A percentile compares a stretch with the other conserved stretches of the same genome.
These are phyloP conservation scores for Microdochium nivale DNA, from an alignment of 2,329 filamentous ascomycete species.

Conservation along the genomic window DNA sequence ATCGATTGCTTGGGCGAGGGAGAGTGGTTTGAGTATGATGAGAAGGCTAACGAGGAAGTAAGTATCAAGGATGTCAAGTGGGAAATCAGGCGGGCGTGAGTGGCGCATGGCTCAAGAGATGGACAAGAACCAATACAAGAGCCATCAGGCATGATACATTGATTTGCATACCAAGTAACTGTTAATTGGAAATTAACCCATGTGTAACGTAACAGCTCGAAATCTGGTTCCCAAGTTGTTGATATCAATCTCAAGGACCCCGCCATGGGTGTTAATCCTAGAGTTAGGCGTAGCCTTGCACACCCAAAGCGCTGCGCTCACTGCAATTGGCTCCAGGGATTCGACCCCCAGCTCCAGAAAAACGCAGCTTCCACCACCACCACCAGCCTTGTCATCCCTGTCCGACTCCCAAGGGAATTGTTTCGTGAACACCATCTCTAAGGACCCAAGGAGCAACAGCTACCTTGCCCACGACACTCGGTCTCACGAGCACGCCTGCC, in stretches of 20 bases:
- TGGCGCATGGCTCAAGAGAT: not conserved
- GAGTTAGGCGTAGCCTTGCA: not conserved
- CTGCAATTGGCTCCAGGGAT: not conserved
- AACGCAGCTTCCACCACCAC: not conserved
- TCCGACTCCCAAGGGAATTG: too few relatives aligned
- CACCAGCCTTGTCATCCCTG: too few relatives aligned
- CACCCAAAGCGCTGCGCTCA: not conserved
- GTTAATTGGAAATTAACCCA: too few relatives aligned
- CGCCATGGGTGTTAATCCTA: not conserved
- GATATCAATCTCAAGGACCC: not conserved
- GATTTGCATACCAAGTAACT: too few relatives aligned
- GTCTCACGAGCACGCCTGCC: too few relatives aligned
- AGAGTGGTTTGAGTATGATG: slow-evolving; percentile 98
- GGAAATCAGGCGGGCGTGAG: slow-evolving; percentile 67
- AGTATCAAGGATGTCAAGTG: slow-evolving; percentile 85
- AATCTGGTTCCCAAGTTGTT: not conserved
- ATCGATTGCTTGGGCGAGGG: slow-evolving; percentile 74
- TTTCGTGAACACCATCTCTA: too few relatives aligned
- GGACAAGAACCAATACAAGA: too few relatives aligned
- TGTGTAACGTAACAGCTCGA: too few relatives aligned
- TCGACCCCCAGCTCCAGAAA: not conserved
- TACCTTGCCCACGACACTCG: too few relatives aligned
- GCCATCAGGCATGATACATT: too few relatives aligned
- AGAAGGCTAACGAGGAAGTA: slow-evolving; percentile 86
- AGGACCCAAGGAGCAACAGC: too few relatives aligned